Conservation (phyloP, 768 basidiomycete genomes). For the Hortiboletus flavorubellus region DNA sequence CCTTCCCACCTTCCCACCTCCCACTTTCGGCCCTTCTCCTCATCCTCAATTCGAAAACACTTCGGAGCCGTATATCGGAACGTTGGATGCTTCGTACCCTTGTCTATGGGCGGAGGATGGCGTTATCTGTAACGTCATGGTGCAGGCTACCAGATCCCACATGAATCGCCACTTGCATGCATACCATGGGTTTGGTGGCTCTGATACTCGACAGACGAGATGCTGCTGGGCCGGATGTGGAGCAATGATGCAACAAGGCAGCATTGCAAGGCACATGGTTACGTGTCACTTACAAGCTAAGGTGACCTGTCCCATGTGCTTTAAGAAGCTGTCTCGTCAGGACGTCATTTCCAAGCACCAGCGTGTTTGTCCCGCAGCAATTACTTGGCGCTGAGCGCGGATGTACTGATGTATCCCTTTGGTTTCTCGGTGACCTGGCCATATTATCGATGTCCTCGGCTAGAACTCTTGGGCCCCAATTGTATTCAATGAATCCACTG, state of each 20-base stretch:
- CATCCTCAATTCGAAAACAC: not conserved
- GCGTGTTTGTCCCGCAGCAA: constrained; percentile 23
- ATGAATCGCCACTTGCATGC: constrained; percentile 28
- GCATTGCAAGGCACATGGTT: constrained; percentile 27
- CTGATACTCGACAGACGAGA: constrained; percentile 18
- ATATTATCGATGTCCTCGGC: not conserved
- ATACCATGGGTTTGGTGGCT: constrained; percentile 21
- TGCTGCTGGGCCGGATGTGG: constrained; percentile 22
- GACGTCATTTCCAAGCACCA: constrained; percentile 28
- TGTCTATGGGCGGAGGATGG: constrained; percentile 20
- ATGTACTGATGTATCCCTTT: not conserved
- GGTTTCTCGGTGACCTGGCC: not conserved
- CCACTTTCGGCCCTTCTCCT: not conserved
- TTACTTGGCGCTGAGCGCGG: constrained; percentile 10
- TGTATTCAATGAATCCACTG: not conserved
- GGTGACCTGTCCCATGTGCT: constrained; percentile 27
- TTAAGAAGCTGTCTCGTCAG: constrained; percentile 25
- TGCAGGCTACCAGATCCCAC: constrained; percentile 21
- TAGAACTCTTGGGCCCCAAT: not conserved
- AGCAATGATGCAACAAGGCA: constrained; percentile 27
- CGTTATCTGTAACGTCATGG: constrained; percentile 12
- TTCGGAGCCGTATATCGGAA: constrained; percentile 1
- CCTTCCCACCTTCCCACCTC: not conserved
- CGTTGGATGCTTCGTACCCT: constrained; percentile 7
- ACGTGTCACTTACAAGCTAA: constrained; percentile 28